Evolutionary conservation across 1,284 basidiomycete genomes (phyloP).

Genomic region (Jaminaea rosea): DNA sequence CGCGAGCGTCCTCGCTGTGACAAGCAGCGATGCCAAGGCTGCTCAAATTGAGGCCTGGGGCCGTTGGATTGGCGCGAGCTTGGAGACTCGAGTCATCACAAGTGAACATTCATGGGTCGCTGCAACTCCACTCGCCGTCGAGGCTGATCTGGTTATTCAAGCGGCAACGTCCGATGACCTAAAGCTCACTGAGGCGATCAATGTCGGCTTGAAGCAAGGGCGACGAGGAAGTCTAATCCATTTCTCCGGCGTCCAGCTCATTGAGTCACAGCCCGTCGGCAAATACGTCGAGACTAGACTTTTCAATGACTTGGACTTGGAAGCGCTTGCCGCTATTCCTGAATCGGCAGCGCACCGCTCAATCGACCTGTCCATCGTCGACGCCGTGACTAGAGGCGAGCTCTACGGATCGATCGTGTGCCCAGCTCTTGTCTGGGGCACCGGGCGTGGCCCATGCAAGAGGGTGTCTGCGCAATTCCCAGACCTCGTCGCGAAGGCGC

Average conservation of each 20-base stretch:
- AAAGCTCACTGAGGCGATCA: conserved; percentile 10
- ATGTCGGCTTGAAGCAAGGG: conserved; percentile 2
- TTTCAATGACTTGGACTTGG: conserved; percentile 7
- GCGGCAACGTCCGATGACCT: conserved; percentile 13
- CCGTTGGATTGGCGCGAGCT: too few species aligned
- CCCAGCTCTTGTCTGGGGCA: conserved; percentile 13
- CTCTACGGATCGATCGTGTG: conserved; percentile 9
- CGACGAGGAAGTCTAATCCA: conserved; percentile 7
- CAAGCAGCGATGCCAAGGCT: too few species aligned
- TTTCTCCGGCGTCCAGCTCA: conserved; percentile 9
- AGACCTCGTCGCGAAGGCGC: conserved; percentile 9
- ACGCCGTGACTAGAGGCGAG: neutral
- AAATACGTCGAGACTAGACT: conserved; percentile 5
- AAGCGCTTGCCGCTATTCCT: conserved; percentile 3
- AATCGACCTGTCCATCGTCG: conserved; percentile 11
- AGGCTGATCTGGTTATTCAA: conserved; percentile 4
- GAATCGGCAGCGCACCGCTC: conserved; percentile 12
- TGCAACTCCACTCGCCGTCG: neutral
- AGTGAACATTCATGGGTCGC: too few species aligned
- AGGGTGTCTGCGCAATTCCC: conserved; percentile 1
- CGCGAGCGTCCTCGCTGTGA: too few species aligned
- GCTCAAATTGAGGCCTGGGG: too few species aligned
- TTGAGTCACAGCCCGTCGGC: conserved; percentile 7
- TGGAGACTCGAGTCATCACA: too few species aligned
- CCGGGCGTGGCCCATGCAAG: conserved; percentile 1